These are phyloP conservation scores for Kodamaea nitidulidarum DNA, from an alignment of 805 yeast species.

Conservation along the genomic window DNA sequence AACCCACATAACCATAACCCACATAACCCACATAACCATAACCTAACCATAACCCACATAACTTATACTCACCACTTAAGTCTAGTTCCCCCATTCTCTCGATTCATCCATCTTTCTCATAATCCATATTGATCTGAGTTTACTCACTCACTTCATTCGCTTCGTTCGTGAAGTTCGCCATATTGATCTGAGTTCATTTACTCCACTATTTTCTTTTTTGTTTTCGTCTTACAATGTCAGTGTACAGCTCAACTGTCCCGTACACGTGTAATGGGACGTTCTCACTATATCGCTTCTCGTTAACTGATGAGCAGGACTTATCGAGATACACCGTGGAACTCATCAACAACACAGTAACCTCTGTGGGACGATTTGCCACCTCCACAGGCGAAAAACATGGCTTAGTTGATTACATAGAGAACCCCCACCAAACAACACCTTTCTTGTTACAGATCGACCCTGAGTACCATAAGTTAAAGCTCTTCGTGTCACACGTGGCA, in stretches of 20 bases:
- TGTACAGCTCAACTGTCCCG: conserved; percentile 1
- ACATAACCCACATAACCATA: too few relatives aligned
- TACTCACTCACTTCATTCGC: too few relatives aligned
- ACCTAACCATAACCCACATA: too few relatives aligned
- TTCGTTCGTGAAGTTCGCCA: too few relatives aligned
- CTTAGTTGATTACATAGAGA: conserved; percentile 25
- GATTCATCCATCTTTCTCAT: too few relatives aligned
- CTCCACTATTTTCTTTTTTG: too few relatives aligned
- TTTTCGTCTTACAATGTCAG: too few relatives aligned
- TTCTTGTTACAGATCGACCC: conserved; percentile 28
- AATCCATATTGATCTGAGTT: too few relatives aligned
- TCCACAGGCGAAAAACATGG: conserved; percentile 13
- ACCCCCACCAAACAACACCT: conserved; percentile 21
- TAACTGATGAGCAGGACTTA: conserved; percentile 26
- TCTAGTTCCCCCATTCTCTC: too few relatives aligned
- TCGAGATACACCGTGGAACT: conserved; percentile 20
- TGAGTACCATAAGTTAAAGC: conserved; percentile 19
- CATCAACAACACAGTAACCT: conserved; percentile 18
- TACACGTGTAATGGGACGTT: not conserved
- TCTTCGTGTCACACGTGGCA: conserved; percentile 18
- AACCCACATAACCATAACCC: too few relatives aligned
- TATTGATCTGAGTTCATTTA: too few relatives aligned
- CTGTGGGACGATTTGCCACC: conserved; percentile 16
- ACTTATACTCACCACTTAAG: too few relatives aligned
- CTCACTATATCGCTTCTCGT: conserved; percentile 19